Conservation (phyloP, 2,329 filamentous ascomycete species). For the Clonostachys byssicola region DNA sequence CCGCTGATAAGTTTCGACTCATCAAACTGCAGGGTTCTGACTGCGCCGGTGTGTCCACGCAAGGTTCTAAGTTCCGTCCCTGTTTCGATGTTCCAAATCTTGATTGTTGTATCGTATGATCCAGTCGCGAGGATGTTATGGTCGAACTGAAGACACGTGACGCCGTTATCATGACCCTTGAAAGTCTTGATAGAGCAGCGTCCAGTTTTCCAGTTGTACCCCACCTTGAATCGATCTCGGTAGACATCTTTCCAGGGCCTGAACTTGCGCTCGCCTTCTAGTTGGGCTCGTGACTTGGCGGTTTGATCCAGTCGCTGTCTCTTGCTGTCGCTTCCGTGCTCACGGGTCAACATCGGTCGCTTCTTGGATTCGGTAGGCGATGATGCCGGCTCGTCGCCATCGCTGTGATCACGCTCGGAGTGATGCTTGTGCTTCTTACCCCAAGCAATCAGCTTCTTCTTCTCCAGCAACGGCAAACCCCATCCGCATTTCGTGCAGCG, state of each 20-base stretch:
- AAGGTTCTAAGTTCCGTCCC: slow-evolving; percentile 84
- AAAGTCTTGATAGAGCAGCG: slow-evolving; percentile 82
- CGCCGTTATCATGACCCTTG: slow-evolving; percentile 79
- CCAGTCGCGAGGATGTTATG: slow-evolving; percentile 90
- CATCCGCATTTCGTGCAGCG: slow-evolving; percentile 95
- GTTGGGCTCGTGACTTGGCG: slow-evolving; percentile 21
- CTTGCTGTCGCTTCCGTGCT: slow-evolving; percentile 20
- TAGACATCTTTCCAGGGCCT: slow-evolving; percentile 96
- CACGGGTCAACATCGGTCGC: not conserved
- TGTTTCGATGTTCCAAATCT: slow-evolving; percentile 92
- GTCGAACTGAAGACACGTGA: slow-evolving; percentile 56
- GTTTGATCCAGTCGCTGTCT: slow-evolving; percentile 19
- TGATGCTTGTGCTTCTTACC: slow-evolving; percentile 60
- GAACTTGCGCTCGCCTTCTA: slow-evolving; percentile 41
- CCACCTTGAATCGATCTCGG: slow-evolving; percentile 90
- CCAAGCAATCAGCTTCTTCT: slow-evolving; percentile 81
- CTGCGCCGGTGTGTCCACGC: slow-evolving; percentile 74
- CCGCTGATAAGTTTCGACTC: slow-evolving; percentile 88
- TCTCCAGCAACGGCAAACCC: slow-evolving; percentile 85
- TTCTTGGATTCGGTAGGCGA: not conserved
- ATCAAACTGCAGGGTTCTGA: slow-evolving; percentile 89
- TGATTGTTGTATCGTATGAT: slow-evolving; percentile 91
- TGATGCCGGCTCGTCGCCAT: not conserved
- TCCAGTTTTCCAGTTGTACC: slow-evolving; percentile 96
- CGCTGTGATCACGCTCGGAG: slow-evolving; percentile 1